A percentile compares a stretch with the other conserved stretches of the same genome.
Evolutionary conservation across 2,329 filamentous ascomycete species (phyloP).

Genomic region (Macrophomina phaseolina): DNA sequence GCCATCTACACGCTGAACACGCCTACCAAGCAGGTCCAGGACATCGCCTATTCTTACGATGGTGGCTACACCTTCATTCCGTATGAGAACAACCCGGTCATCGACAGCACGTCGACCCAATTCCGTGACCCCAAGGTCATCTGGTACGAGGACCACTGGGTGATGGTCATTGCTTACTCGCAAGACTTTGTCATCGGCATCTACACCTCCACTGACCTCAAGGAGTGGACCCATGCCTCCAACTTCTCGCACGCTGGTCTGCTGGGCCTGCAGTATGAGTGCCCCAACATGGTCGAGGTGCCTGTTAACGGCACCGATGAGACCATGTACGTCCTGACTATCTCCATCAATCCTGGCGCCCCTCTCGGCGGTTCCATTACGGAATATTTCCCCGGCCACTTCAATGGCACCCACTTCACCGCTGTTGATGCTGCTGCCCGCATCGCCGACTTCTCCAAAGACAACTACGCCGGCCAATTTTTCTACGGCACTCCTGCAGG

Average conservation of each 20-base stretch:
- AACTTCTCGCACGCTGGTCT: conserved; percentile 63
- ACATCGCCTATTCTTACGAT: conserved; percentile 67
- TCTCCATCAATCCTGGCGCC: conserved; percentile 64
- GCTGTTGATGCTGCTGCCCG: conserved; percentile 50
- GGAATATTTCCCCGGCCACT: conserved; percentile 64
- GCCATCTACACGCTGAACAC: conserved; percentile 62
- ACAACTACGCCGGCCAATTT: conserved; percentile 64
- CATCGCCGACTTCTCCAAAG: conserved; percentile 56
- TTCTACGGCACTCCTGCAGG: conserved; percentile 54
- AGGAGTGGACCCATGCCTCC: conserved; percentile 62
- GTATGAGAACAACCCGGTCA: conserved; percentile 66
- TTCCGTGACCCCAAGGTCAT: conserved; percentile 72
- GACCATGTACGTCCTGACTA: conserved; percentile 52
- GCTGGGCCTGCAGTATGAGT: conserved; percentile 65
- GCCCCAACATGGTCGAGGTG: conserved; percentile 66
- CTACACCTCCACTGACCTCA: conserved; percentile 65
- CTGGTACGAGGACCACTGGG: conserved; percentile 63
- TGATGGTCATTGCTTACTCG: conserved; percentile 62
- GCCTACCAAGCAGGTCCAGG: conserved; percentile 58
- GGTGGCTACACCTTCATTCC: conserved; percentile 67
- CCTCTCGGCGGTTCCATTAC: conserved; percentile 62
- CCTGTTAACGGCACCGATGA: conserved; percentile 54
- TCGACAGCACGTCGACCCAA: conserved; percentile 59
- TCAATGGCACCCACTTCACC: conserved; percentile 68
- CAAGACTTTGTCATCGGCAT: conserved; percentile 65